phyloP scores from a whole-genome alignment of 108 stramenopile species.

The Nitzschia sp. region DNA sequence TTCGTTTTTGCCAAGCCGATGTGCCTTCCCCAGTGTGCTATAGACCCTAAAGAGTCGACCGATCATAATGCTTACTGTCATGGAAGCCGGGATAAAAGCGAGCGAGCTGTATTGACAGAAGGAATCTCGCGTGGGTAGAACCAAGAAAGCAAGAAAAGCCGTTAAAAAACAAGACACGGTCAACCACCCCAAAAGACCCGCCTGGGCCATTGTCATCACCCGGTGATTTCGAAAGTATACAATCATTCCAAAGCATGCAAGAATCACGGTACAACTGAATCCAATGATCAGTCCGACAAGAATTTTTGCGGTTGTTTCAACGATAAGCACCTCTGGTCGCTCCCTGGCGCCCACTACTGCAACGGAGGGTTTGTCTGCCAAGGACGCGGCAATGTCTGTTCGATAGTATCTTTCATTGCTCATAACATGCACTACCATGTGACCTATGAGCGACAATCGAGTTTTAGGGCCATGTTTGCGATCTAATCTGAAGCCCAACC shows the following conservation, averaged over 20 bases:
- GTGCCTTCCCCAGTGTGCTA: constrained; percentile 12
- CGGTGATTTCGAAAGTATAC: constrained; percentile 17
- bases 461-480: no score
- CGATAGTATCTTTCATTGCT: background rate
- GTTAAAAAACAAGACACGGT: background rate
- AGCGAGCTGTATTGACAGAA: background rate
- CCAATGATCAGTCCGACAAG: constrained; percentile 12
- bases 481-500: no score
- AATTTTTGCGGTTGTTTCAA: background rate
- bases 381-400: background rate
- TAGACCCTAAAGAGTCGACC: constrained; percentile 36
- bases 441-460: background rate
- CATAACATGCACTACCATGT: background rate
- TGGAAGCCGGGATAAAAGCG: constrained; percentile 20
- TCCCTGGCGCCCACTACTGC: background rate
- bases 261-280: background rate
- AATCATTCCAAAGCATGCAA: constrained; percentile 7
- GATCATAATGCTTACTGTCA: constrained; percentile 26
- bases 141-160: background rate
- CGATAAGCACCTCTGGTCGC: background rate
- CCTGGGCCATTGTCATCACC: constrained; percentile 33
- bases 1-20: constrained; percentile 3
- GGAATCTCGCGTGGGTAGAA: background rate
- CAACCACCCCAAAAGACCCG: constrained; percentile 16
- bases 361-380: background rate